Evolutionary conservation across 2,329 filamentous ascomycete species (phyloP).

Genomic region (Fusarium azukiicola): DNA sequence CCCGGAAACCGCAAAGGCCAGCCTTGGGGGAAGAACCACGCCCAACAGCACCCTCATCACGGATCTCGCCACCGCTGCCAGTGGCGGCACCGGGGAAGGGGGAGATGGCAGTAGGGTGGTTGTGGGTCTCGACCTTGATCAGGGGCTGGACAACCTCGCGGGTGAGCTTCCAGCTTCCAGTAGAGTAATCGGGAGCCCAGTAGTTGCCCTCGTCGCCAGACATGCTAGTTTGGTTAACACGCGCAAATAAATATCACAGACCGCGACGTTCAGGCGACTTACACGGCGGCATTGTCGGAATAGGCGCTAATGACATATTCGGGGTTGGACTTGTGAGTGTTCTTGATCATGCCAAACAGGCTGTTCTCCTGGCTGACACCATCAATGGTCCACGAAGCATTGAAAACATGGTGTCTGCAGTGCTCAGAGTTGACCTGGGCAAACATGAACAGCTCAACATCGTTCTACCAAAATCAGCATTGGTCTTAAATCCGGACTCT

Average conservation of each 20-base stretch:
- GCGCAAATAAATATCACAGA: neutral
- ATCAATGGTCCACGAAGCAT: constrained; percentile 97
- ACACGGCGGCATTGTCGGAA: constrained; percentile 98
- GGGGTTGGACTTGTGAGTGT: constrained; percentile 92
- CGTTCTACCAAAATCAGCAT: constrained; percentile 68
- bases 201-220: constrained; percentile 68
- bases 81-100: constrained; percentile 96
- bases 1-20: constrained; percentile 95
- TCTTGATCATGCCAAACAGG: constrained; percentile 97
- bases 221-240: constrained; percentile 48
- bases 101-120: constrained; percentile 97
- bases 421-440: constrained; percentile 99
- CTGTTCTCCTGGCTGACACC: constrained; percentile 89
- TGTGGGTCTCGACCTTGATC: constrained; percentile 98
- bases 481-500: constrained; percentile 37
- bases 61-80: constrained; percentile 96
- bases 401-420: constrained; percentile 93
- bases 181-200: constrained; percentile 94
- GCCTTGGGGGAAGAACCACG: constrained; percentile 96
- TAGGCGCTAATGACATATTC: constrained; percentile 96
- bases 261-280: constrained; percentile 46
- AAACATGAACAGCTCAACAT: constrained; percentile 99
- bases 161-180: constrained; percentile 92
- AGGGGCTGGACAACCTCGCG: constrained; percentile 94
- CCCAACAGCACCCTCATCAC: constrained; percentile 97